These are phyloP conservation scores for Nephelium lappaceum DNA, from an alignment of 345 rosid species.

Conservation along the genomic window DNA sequence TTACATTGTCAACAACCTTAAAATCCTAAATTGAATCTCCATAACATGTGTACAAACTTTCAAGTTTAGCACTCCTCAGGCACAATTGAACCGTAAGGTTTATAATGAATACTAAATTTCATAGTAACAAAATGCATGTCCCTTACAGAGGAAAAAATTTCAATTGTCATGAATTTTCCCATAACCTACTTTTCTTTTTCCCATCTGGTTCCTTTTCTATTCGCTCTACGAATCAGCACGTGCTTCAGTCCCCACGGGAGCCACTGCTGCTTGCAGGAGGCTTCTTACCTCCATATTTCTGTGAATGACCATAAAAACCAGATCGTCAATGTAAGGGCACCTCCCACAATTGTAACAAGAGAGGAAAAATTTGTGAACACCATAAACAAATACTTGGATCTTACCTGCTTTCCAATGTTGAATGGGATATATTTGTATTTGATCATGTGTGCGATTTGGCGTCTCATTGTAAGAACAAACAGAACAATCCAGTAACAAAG, in stretches of 20 bases:
- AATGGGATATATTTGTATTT: conserved; percentile 80
- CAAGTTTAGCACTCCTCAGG: conserved; percentile 26
- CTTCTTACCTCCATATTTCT: conserved; percentile 48
- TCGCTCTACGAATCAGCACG: conserved; percentile 11
- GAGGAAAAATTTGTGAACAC: background rate
- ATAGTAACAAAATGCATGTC: conserved; percentile 30
- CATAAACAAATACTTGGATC: conserved; percentile 1
- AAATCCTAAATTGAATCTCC: conserved; percentile 29
- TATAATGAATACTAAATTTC: conserved; percentile 36
- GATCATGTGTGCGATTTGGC: conserved; percentile 83
- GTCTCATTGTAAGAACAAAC: conserved; percentile 75
- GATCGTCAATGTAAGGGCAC: background rate
- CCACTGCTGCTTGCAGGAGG: conserved; percentile 57
- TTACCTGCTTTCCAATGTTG: conserved; percentile 77
- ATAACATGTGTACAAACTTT: conserved; percentile 30
- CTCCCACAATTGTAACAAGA: background rate
- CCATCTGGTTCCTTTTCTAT: conserved; percentile 27
- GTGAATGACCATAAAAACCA: conserved; percentile 8
- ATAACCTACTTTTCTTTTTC: conserved; percentile 23
- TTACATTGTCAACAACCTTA: conserved; percentile 26
- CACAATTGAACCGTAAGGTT: conserved; percentile 27
- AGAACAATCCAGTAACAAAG: conserved; percentile 81
- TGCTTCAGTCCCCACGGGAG: conserved; percentile 55
- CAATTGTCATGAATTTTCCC: conserved; percentile 35
- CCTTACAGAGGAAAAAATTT: conserved; percentile 18